phyloP scores from a whole-genome alignment of 805 yeast genomes.

The Crinitomyces ghanaensis region DNA sequence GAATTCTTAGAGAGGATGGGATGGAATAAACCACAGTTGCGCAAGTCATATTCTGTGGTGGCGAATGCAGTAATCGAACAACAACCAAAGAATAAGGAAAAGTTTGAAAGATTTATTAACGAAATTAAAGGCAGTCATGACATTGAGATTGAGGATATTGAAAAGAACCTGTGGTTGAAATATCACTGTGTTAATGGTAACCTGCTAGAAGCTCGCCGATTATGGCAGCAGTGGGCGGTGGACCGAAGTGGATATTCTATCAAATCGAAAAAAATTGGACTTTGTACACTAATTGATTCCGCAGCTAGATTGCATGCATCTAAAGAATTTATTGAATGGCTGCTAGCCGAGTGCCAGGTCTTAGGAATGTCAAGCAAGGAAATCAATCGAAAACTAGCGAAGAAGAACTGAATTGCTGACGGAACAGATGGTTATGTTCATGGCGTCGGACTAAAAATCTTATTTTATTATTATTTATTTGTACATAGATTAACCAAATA shows the following conservation, averaged over 20 bases:
- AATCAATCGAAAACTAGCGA: neutral
- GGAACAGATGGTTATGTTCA: no score
- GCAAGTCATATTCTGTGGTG: no score
- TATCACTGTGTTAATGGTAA: slow-evolving; percentile 2
- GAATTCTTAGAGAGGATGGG: slow-evolving; percentile 5
- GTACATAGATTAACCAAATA: no score
- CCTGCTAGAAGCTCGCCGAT: slow-evolving; percentile 6
- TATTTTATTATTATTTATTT: no score
- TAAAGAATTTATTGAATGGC: slow-evolving; percentile 3
- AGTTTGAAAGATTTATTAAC: no score
- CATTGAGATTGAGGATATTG: slow-evolving; percentile 2
- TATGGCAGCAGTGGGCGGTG: slow-evolving; percentile 13
- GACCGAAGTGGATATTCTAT: slow-evolving; percentile 2
- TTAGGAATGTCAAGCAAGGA: slow-evolving; percentile 5
- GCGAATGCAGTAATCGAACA: no score
- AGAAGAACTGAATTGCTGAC: no score
- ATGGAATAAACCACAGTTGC: no score
- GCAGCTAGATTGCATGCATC: slow-evolving; percentile 1
- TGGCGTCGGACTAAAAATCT: no score
- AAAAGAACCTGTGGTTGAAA: slow-evolving; percentile 7
- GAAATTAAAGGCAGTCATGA: no score
- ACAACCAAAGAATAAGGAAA: no score
- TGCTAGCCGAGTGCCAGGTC: slow-evolving; percentile 6
- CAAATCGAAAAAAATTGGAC: neutral
- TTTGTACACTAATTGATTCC: slow-evolving; percentile 6